These are phyloP conservation scores for Nakazawaea ambrosiae DNA, from an alignment of 805 yeast species.

Conservation along the genomic window DNA sequence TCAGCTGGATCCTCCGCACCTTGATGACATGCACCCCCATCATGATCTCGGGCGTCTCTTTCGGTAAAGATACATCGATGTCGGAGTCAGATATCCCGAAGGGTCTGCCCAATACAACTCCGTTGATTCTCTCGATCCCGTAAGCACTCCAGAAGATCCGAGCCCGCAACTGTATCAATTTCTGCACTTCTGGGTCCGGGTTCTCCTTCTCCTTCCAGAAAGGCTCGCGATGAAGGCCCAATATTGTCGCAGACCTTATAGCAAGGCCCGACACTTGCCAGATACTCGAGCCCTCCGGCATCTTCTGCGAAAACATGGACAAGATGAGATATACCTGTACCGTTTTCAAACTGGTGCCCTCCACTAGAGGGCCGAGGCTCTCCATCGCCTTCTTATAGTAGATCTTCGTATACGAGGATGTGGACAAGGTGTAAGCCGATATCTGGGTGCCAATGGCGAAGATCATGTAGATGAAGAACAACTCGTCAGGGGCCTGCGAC, in stretches of 20 bases:
- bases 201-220: slow-evolving; percentile 12
- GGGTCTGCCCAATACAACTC: slow-evolving; percentile 28
- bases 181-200: slow-evolving; percentile 8
- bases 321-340: slow-evolving; percentile 26
- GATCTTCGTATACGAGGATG: slow-evolving; percentile 17
- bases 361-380: slow-evolving; percentile 17
- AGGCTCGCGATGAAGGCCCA: slow-evolving; percentile 25
- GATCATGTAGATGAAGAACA: slow-evolving; percentile 25
- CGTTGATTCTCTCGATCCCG: slow-evolving; percentile 27
- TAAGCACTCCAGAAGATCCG: slow-evolving; percentile 30
- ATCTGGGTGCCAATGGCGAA: slow-evolving; percentile 25
- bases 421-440: slow-evolving; percentile 8
- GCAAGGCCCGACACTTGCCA: slow-evolving; percentile 27
- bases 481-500: slow-evolving; percentile 13
- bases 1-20: slow-evolving; percentile 26
- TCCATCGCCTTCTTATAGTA: slow-evolving; percentile 26
- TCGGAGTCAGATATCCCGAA: slow-evolving; percentile 28
- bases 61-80: slow-evolving; percentile 23
- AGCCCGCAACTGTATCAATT: slow-evolving; percentile 16
- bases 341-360: slow-evolving; percentile 18
- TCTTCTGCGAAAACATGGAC: slow-evolving; percentile 26
- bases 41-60: slow-evolving; percentile 15
- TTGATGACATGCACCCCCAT: slow-evolving; percentile 25
- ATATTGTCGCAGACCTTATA: slow-evolving; percentile 22
- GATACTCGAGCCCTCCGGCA: slow-evolving; percentile 26